Percentiles rank a stretch among this genome's conserved stretches.
These are phyloP conservation scores for Termitomyces sp. DNA, from an alignment of 768 basidiomycete genomes.

Conservation along the genomic window DNA sequence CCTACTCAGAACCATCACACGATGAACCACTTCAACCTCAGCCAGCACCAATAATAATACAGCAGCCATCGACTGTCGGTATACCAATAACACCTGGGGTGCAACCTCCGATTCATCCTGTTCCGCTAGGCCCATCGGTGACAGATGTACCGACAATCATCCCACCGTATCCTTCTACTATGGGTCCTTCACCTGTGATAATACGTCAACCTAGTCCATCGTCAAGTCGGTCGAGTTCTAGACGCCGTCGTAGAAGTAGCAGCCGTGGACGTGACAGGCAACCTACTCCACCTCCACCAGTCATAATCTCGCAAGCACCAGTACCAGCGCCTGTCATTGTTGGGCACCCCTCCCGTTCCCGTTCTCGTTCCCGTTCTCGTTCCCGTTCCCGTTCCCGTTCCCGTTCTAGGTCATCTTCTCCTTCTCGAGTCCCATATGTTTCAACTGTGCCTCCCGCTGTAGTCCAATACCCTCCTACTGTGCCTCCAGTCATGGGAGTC, in stretches of 20 bases:
- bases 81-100: background rate
- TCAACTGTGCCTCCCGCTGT: too few species aligned
- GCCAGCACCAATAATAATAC: conserved; percentile 9
- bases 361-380: conserved; percentile 6
- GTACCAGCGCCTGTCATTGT: conserved; percentile 1
- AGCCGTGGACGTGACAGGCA: background rate
- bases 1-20: background rate
- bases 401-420: conserved; percentile 1
- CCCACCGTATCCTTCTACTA: background rate
- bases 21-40: background rate
- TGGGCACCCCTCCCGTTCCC: background rate
- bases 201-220: background rate
- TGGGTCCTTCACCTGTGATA: background rate
- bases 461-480: too few species aligned
- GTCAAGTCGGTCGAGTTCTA: background rate
- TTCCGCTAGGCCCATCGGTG: background rate
- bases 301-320: background rate
- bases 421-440: too few species aligned
- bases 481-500: too few species aligned
- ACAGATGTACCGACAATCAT: background rate
- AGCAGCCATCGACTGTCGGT: background rate
- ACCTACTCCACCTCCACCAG: background rate
- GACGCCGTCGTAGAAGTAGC: background rate
- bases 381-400: too few species aligned
- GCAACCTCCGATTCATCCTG: background rate